Percentiles rank a stretch among this genome's conserved stretches.
phyloP scores from a whole-genome alignment of 345 rosid species.

The Jatropha curcas region DNA sequence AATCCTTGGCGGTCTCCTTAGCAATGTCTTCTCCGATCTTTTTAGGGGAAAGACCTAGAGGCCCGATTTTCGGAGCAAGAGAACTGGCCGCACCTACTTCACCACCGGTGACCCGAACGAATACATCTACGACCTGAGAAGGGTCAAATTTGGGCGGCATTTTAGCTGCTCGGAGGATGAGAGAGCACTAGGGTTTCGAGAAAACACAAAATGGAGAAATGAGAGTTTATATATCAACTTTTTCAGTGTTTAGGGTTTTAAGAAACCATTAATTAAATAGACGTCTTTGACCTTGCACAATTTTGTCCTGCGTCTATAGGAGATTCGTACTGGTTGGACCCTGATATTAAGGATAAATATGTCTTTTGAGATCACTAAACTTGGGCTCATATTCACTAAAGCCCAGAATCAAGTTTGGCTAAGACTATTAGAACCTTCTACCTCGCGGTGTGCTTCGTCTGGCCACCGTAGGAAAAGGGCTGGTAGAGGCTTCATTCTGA shows the following conservation, averaged over 20 bases:
- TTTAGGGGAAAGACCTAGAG: constrained; percentile 31
- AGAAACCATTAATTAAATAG: not conserved
- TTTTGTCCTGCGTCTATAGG: not conserved
- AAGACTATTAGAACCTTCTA: too few relatives aligned
- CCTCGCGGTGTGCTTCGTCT: too few relatives aligned
- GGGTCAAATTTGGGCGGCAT: constrained; percentile 38
- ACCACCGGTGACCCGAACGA: constrained; percentile 29
- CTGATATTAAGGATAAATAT: not conserved
- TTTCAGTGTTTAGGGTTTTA: constrained; percentile 1
- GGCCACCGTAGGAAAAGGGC: too few relatives aligned
- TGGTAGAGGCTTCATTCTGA: too few relatives aligned
- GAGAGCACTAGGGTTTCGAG: not conserved
- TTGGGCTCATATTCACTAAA: not conserved
- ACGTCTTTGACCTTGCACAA: not conserved
- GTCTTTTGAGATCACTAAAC: not conserved
- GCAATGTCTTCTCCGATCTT: constrained; percentile 31
- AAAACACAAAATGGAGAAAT: not conserved
- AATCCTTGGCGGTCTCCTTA: constrained; percentile 29
- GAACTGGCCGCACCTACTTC: constrained; percentile 32
- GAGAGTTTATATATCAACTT: not conserved
- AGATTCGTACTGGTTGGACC: not conserved
- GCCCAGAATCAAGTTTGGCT: too few relatives aligned
- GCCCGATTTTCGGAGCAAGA: constrained; percentile 33
- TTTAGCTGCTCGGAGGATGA: not conserved
- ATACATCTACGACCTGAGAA: constrained; percentile 32